These are phyloP conservation scores for Neonectria faginata DNA, from an alignment of 2,329 filamentous ascomycete genomes.

Conservation along the genomic window DNA sequence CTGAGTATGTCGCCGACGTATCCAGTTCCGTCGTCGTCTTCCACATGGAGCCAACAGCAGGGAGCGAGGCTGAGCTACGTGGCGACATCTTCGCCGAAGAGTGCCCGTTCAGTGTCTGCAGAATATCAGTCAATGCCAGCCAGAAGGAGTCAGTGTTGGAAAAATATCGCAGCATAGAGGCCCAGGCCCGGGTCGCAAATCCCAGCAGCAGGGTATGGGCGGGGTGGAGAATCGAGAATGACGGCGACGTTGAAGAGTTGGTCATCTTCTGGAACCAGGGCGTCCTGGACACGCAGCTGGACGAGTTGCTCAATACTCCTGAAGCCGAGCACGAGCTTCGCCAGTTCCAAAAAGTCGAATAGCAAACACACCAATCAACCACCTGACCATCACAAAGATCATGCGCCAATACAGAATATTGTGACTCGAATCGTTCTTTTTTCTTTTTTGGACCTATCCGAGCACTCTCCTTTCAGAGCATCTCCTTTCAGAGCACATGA, in stretches of 20 bases:
- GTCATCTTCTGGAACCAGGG: slow-evolving; percentile 56
- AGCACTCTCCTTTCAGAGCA: slow-evolving; percentile 54
- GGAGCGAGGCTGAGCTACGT: slow-evolving; percentile 39
- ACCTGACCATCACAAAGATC: slow-evolving; percentile 23
- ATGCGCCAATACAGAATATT: slow-evolving; percentile 23
- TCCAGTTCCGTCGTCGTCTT: slow-evolving; percentile 52
- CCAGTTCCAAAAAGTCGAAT: slow-evolving; percentile 44
- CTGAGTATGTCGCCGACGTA: slow-evolving; percentile 49
- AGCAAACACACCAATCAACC: slow-evolving; percentile 29
- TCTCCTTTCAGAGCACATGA: slow-evolving; percentile 56
- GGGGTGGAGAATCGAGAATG: slow-evolving; percentile 58
- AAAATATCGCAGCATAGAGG: slow-evolving; percentile 51
- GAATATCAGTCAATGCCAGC: slow-evolving; percentile 47
- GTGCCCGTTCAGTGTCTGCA: slow-evolving; percentile 51
- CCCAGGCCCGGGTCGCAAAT: slow-evolving; percentile 46
- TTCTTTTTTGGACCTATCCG: slow-evolving; percentile 52
- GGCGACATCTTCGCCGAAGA: slow-evolving; percentile 42
- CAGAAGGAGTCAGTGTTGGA: slow-evolving; percentile 50
- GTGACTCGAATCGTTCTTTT: slow-evolving; percentile 53
- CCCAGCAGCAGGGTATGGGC: slow-evolving; percentile 50
- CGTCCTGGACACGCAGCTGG: slow-evolving; percentile 50
- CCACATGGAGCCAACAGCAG: slow-evolving; percentile 55
- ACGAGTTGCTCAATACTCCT: slow-evolving; percentile 40
- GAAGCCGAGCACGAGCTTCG: slow-evolving; percentile 38
- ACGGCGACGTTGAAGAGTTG: slow-evolving; percentile 50